Percentiles rank a stretch among this genome's conserved stretches.
phyloP scores from a whole-genome alignment of 257 asterid genomes.

The Plantago ovata region DNA sequence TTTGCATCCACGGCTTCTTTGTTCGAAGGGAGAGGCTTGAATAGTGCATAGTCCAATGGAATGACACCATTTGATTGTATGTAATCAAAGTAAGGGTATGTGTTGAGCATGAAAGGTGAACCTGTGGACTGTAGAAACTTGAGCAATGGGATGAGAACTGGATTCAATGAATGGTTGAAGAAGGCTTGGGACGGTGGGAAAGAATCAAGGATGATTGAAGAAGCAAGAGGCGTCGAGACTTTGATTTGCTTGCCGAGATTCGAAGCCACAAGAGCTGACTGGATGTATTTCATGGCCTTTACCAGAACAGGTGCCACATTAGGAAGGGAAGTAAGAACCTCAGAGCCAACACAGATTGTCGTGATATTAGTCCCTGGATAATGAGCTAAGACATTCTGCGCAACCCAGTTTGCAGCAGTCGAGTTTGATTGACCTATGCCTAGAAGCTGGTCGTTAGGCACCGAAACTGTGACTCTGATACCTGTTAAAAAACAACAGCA shows the following conservation, averaged over 20 bases:
- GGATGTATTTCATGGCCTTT: slow-evolving; percentile 46
- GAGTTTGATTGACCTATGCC: slow-evolving; percentile 65
- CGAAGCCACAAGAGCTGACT: slow-evolving; percentile 62
- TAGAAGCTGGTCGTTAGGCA: slow-evolving; percentile 59
- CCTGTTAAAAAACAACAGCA: no score
- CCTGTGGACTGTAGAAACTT: slow-evolving; percentile 44
- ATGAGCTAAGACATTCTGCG: slow-evolving; percentile 49
- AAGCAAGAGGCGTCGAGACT: slow-evolving; percentile 60
- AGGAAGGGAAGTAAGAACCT: slow-evolving; percentile 51
- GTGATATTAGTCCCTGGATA: slow-evolving; percentile 63
- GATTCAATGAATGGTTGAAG: slow-evolving; percentile 49
- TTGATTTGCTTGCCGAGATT: slow-evolving; percentile 48
- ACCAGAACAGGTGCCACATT: slow-evolving; percentile 54
- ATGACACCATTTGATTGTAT: slow-evolving; percentile 45
- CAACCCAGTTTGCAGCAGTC: slow-evolving; percentile 68
- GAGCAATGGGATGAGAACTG: slow-evolving; percentile 55
- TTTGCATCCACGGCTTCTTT: slow-evolving; percentile 89
- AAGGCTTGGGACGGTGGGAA: slow-evolving; percentile 75
- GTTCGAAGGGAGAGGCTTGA: slow-evolving; percentile 76
- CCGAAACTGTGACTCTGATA: slow-evolving; percentile 38
- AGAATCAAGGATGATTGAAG: slow-evolving; percentile 54
- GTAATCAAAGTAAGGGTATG: slow-evolving; percentile 55
- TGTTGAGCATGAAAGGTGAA: slow-evolving; percentile 57
- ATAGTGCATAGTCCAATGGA: slow-evolving; percentile 65
- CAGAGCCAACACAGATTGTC: slow-evolving; percentile 62